These are phyloP conservation scores for Epipyxis sp. DNA, from an alignment of 108 stramenopile genomes.

Conservation along the genomic window DNA sequence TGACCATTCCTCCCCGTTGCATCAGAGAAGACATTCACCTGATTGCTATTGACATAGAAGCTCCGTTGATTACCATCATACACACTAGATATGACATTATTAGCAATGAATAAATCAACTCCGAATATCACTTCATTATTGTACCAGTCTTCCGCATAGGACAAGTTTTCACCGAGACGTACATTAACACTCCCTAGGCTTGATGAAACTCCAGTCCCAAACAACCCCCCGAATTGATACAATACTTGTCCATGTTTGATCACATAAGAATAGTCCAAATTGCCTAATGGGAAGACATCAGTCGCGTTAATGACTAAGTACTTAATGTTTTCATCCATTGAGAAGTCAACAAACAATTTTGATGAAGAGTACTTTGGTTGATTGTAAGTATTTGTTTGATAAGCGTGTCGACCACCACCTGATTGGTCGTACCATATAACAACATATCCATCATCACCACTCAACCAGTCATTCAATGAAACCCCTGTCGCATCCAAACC, in stretches of 20 bases:
- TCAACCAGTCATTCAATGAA: background rate
- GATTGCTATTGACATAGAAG: background rate
- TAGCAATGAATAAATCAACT: background rate
- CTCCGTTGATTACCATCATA: background rate
- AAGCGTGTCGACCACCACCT: background rate
- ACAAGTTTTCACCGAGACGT: background rate
- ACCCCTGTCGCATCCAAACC: background rate
- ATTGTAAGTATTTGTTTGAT: background rate
- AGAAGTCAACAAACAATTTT: background rate
- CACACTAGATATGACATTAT: background rate
- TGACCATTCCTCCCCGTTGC: background rate
- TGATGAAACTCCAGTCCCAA: background rate
- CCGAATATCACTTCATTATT: background rate
- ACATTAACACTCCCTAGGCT: background rate
- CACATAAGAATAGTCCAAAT: background rate
- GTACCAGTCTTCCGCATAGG: too few relatives aligned
- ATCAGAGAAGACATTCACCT: background rate
- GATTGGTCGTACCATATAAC: slow-evolving; percentile 1
- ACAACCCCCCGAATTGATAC: background rate
- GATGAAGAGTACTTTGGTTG: background rate
- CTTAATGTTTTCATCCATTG: background rate
- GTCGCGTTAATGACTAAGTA: background rate
- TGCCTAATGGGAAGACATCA: too few relatives aligned
- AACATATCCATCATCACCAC: background rate
- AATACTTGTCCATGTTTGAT: background rate